A percentile compares a stretch with the other conserved stretches of the same genome.
Conservation (phyloP, 2,329 filamentous ascomycete genomes). For the Kalaharituber pfeilii region DNA sequence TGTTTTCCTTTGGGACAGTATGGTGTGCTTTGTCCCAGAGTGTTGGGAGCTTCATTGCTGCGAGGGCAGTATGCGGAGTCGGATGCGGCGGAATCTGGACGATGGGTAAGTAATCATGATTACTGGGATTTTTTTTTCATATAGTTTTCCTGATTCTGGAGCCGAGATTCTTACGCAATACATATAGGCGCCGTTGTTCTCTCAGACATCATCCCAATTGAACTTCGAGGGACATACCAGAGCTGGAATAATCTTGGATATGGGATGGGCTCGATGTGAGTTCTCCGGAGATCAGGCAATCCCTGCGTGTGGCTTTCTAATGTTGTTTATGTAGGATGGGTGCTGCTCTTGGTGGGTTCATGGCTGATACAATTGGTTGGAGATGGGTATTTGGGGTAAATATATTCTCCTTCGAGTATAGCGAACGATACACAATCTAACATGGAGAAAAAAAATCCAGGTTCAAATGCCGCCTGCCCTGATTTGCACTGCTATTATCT, state of each 20-base stretch:
- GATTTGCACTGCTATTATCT: conserved; percentile 32
- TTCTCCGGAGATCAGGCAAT: conserved; percentile 20
- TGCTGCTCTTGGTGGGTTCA: conserved; percentile 50
- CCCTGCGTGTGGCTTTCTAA: neutral
- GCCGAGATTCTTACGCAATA: neutral
- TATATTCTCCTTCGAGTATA: neutral
- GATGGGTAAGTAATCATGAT: conserved; percentile 46
- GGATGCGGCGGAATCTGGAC: conserved; percentile 56
- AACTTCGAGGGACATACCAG: conserved; percentile 46
- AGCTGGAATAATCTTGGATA: conserved; percentile 51
- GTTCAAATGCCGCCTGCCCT: conserved; percentile 40
- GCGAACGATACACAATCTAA: neutral
- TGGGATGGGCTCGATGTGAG: conserved; percentile 37
- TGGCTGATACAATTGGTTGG: conserved; percentile 56
- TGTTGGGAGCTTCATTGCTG: conserved; percentile 53
- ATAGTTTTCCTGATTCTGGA: neutral
- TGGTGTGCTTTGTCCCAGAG: conserved; percentile 52
- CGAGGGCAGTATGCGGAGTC: conserved; percentile 52
- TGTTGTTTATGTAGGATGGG: conserved; percentile 31
- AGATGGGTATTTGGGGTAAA: conserved; percentile 46
- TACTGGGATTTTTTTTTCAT: neutral
- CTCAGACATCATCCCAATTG: conserved; percentile 13
- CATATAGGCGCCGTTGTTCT: conserved; percentile 13
- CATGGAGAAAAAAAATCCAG: conserved; percentile 3
- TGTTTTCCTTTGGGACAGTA: conserved; percentile 47